These are phyloP conservation scores for Ulota crispa DNA, from an alignment of 225 moss, liverwort and hornwort genomes.

Conservation along the genomic window DNA sequence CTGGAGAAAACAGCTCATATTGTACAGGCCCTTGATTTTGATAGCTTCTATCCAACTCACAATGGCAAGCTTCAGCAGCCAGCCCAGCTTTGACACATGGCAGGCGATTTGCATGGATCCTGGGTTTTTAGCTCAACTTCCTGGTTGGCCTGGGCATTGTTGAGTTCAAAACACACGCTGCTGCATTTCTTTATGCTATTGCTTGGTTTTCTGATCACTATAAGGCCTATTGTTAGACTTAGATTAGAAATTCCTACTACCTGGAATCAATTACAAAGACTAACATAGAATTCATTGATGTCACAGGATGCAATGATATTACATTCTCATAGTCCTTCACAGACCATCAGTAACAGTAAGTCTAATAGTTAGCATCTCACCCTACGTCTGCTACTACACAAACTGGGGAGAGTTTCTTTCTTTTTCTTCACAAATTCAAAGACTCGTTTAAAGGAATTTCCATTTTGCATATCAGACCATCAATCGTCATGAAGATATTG, in stretches of 20 bases:
- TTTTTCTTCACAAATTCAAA: neutral
- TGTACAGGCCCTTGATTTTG: conserved; percentile 68
- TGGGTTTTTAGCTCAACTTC: neutral
- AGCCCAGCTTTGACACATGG: conserved; percentile 12
- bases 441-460: neutral
- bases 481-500: neutral
- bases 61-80: conserved; percentile 43
- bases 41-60: conserved; percentile 79
- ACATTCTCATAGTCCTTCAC: conserved; percentile 1
- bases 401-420: neutral
- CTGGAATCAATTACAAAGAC: neutral
- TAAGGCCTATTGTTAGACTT: conserved; percentile 7
- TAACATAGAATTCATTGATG: conserved; percentile 5
- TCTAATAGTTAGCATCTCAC: neutral
- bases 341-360: neutral
- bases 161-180: neutral
- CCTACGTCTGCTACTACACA: neutral
- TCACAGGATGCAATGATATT: conserved; percentile 10
- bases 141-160: conserved; percentile 15
- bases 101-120: conserved; percentile 12
- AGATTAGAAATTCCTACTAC: neutral
- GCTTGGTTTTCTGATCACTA: neutral
- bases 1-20: conserved; percentile 61
- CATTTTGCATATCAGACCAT: neutral
- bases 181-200: conserved; percentile 6